Evolutionary conservation across 2,329 filamentous ascomycete species (phyloP).

Genomic region (Botrytis squamosa): DNA sequence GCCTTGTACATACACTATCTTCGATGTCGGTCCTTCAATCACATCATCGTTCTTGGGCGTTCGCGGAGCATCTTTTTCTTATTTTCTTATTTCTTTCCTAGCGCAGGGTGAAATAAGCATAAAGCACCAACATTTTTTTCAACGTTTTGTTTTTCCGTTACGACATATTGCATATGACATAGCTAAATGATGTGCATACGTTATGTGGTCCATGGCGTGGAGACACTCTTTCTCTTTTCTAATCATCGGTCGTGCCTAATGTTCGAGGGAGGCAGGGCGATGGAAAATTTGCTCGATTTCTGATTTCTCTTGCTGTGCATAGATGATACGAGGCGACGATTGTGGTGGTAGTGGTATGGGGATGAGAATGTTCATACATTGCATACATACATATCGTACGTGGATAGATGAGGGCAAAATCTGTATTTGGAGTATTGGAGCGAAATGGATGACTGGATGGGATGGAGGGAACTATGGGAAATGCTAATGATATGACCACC

Average conservation of each 20-base stretch:
- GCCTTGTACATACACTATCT: constrained; percentile 17
- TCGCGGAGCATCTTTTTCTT: constrained; percentile 7
- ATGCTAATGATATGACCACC: constrained; percentile 20
- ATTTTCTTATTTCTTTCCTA: constrained; percentile 22
- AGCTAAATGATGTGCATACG: constrained; percentile 4
- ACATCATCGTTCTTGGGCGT: constrained; percentile 13
- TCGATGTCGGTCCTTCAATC: background rate
- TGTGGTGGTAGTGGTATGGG: background rate
- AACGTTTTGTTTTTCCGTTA: constrained; percentile 1
- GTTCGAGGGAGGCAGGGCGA: background rate
- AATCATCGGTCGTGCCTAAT: background rate
- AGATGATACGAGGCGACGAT: background rate
- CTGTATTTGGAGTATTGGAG: constrained; percentile 16
- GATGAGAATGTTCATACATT: constrained; percentile 9
- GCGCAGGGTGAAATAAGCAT: constrained; percentile 23
- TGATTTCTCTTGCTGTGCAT: constrained; percentile 16
- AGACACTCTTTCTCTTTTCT: background rate
- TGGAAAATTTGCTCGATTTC: background rate
- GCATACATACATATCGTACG: constrained; percentile 20
- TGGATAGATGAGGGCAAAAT: constrained; percentile 6
- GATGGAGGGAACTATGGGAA: constrained; percentile 10
- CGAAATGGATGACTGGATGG: constrained; percentile 9
- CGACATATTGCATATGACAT: constrained; percentile 13
- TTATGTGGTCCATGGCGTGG: background rate
- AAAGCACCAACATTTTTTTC: constrained; percentile 7